Evolutionary conservation across 306 rosid genomes (phyloP).

Genomic region (Cicer pinnatifidum): DNA sequence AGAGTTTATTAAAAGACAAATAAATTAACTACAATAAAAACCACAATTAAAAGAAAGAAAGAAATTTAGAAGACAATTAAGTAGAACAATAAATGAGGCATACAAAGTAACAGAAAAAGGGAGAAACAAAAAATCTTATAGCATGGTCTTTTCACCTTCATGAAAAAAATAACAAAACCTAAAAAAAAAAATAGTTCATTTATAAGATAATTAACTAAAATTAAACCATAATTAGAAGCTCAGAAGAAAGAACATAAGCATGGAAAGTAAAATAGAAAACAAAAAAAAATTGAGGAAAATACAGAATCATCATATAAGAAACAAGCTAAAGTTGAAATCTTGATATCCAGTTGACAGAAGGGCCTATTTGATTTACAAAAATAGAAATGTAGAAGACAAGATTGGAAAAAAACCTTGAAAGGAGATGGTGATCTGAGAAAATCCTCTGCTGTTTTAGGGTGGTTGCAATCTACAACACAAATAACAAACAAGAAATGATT

Average conservation of each 20-base stretch:
- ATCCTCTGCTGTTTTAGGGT: constrained; percentile 84
- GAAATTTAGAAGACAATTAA: no score
- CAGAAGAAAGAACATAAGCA: background rate
- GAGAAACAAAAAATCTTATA: background rate
- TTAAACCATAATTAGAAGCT: constrained; percentile 2
- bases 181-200: background rate
- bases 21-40: no score
- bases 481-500: constrained; percentile 5
- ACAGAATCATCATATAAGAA: background rate
- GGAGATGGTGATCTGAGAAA: constrained; percentile 74
- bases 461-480: constrained; percentile 75
- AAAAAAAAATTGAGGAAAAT: background rate
- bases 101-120: background rate
- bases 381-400: background rate
- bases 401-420: constrained; percentile 62
- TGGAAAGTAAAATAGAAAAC: background rate
- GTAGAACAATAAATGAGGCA: background rate
- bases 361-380: background rate
- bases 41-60: no score
- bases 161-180: background rate
- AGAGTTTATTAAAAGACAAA: no score
- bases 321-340: constrained; percentile 18
- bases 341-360: background rate
- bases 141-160: constrained; percentile 40
- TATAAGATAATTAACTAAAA: background rate